phyloP scores from a whole-genome alignment of 2,329 filamentous ascomycete genomes.

The Pseudogymnoascus sp. region DNA sequence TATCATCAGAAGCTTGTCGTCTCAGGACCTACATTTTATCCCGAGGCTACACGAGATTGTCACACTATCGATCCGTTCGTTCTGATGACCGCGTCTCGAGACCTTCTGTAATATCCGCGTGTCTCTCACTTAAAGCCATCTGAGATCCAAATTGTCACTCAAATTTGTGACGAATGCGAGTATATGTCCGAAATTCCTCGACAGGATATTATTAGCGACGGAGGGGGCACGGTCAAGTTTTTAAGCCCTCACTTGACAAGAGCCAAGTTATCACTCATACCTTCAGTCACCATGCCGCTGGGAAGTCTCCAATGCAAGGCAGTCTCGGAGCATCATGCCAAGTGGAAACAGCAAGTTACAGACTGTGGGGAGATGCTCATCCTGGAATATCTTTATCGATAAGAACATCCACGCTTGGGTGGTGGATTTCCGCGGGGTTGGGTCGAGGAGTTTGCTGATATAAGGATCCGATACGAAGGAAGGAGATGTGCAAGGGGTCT shows the following conservation, averaged over 20 bases:
- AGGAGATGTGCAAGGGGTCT: conserved; percentile 12
- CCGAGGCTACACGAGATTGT: conserved; percentile 13
- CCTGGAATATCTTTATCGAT: conserved; percentile 19
- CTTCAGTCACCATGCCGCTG: conserved; percentile 13
- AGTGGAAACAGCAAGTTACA: conserved; percentile 14
- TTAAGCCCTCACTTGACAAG: conserved; percentile 12
- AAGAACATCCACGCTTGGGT: conserved; percentile 16
- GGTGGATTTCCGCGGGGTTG: conserved; percentile 18
- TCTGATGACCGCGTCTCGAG: conserved; percentile 14
- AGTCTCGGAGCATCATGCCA: conserved; percentile 14
- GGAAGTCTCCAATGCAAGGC: conserved; percentile 10
- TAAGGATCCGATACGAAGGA: conserved; percentile 13
- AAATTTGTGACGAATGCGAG: neutral
- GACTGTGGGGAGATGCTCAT: conserved; percentile 18
- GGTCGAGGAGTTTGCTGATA: conserved; percentile 13
- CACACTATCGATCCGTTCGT: conserved; percentile 13
- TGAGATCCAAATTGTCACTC: conserved; percentile 11
- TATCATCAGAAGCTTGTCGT: conserved; percentile 15
- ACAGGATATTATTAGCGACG: conserved; percentile 11
- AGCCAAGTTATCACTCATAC: conserved; percentile 14
- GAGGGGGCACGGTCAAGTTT: conserved; percentile 6
- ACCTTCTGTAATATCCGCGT: conserved; percentile 11
- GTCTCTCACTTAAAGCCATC: conserved; percentile 11
- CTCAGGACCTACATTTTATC: conserved; percentile 10
- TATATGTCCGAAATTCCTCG: conserved; percentile 14